phyloP scores from a whole-genome alignment of 2,329 filamentous ascomycete species.

The Verticillium klebahnii region DNA sequence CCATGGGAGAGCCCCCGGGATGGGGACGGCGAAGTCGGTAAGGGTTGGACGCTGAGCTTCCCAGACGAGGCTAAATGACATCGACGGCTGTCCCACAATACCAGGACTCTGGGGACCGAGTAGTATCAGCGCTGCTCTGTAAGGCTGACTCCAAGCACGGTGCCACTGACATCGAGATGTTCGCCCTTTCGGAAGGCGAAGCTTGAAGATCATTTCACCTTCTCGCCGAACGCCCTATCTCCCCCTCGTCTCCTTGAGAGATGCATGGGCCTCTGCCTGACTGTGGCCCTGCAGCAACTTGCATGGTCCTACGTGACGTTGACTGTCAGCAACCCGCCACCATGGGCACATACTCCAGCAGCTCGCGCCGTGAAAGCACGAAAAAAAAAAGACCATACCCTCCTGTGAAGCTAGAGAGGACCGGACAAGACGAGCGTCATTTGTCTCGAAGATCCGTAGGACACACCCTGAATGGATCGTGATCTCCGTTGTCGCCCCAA shows the following conservation, averaged over 20 bases:
- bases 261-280: no score
- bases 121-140: no score
- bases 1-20: not conserved
- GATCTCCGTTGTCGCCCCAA: not conserved
- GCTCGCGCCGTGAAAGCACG: no score
- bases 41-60: not conserved
- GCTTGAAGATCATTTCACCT: not conserved
- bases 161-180: not conserved
- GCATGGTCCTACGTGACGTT: no score
- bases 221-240: no score
- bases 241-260: no score
- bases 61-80: not conserved
- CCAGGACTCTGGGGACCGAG: not conserved
- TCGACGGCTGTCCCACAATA: not conserved
- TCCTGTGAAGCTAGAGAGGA: no score
- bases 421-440: not conserved
- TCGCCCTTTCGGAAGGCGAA: not conserved
- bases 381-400: no score
- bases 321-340: no score
- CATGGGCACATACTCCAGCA: no score
- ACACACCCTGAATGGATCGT: not conserved
- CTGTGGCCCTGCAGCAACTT: no score
- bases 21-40: not conserved
- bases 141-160: no score
- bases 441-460: not conserved